phyloP scores from a whole-genome alignment of 345 rosid genomes.

The Citrus unshiu region DNA sequence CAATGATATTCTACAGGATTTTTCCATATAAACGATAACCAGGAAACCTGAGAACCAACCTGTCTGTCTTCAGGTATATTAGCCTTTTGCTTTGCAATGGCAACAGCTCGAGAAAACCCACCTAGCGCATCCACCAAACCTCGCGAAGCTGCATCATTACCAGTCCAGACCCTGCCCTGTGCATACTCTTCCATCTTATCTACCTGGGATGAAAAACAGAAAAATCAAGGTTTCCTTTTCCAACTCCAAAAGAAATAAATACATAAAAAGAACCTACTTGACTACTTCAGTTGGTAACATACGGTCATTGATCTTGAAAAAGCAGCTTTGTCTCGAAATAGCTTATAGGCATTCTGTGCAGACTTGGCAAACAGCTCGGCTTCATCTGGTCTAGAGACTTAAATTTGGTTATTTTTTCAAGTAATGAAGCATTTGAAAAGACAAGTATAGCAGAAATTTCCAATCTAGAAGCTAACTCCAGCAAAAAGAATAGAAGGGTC shows the following conservation, averaged over 20 bases:
- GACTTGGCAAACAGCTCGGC: slow-evolving; percentile 84
- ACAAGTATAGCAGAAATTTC: not conserved
- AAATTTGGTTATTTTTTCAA: slow-evolving; percentile 8
- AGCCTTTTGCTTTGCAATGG: slow-evolving; percentile 81
- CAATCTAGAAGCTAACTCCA: not conserved
- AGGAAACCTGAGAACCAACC: slow-evolving; percentile 27
- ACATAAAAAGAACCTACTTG: not conserved
- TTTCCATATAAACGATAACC: not conserved
- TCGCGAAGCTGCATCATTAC: slow-evolving; percentile 75
- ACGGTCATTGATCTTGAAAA: slow-evolving; percentile 86
- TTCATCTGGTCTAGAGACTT: slow-evolving; percentile 72
- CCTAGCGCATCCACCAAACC: slow-evolving; percentile 89
- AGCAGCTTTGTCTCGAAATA: slow-evolving; percentile 90
- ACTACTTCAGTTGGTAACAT: slow-evolving; percentile 16
- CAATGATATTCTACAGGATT: not conserved
- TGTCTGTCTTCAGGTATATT: slow-evolving; percentile 60
- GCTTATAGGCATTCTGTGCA: slow-evolving; percentile 73
- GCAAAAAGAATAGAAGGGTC: not conserved
- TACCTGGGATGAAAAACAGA: slow-evolving; percentile 33
- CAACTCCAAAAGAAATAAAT: not conserved
- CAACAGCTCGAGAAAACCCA: slow-evolving; percentile 82
- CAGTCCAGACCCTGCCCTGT: slow-evolving; percentile 99
- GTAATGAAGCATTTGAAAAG: not conserved
- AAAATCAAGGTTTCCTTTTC: not conserved
- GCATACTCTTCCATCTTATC: slow-evolving; percentile 93